Evolutionary conservation across 805 yeast species (phyloP), one percentile per base, ranked within the genome.

Genomic region (Wickerhamia fluorescens): DNA sequence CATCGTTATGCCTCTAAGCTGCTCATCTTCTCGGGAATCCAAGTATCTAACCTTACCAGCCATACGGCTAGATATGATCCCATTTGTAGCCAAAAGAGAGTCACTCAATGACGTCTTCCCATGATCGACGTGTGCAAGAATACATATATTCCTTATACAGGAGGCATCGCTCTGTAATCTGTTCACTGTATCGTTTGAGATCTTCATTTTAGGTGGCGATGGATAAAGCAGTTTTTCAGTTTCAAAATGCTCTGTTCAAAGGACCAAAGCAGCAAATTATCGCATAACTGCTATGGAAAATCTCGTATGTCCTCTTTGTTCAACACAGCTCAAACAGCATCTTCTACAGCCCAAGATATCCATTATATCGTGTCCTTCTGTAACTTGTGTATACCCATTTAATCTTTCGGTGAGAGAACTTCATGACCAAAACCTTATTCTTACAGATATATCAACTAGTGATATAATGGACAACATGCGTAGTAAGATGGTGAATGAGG

Each of bases 41-140:
- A 92, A 61, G 48, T 81, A 92, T 36, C 98, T 65, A 29, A 92
- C 87, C 49, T 87, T 88, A 18, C 98, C 99, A 2, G 96, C 98
- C 73, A 88, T 69, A 48, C 89, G 68, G 42, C 82, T 95, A 0
- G 98, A 89, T 25, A 92, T 87, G 51, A 92, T 87, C 28, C 98
- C 98, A 56, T 94, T 92, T 20, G 95, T 81, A 15, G 98, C 97
- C 22, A 92, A 60, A 27, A 92, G 61, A 7, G 95, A 82, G 54
- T 92, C 99, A 24, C 95, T 82, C 18, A 92, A 63, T 2, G 97
- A 85, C 0, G 99, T 92, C 58, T 92, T 92, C 16, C 99, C 99
- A 51, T 92, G 99, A 53, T 92, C 99, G 14, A 92, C 98, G 56
- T 92, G 99, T 0, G 99, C 99, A 28, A 92, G 66, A 37, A 92